These are phyloP conservation scores for Anisodus tanguticus DNA, from an alignment of 257 asterid species.

Conservation along the genomic window DNA sequence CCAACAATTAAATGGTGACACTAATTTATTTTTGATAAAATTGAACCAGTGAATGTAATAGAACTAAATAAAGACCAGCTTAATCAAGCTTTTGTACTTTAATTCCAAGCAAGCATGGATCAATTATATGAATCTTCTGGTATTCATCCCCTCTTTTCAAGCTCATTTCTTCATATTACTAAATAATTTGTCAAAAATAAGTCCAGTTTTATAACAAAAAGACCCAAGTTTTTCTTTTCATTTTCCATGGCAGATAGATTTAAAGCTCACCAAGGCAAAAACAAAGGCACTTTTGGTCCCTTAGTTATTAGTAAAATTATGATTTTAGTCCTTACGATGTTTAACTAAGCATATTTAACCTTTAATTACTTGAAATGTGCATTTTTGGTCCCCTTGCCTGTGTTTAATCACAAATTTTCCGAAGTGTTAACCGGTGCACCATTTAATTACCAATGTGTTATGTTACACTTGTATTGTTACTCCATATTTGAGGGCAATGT, in stretches of 20 bases:
- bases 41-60: background rate
- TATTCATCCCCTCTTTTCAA: background rate
- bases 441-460: too few species aligned
- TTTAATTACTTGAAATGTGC: too few species aligned
- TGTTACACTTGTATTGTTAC: too few species aligned
- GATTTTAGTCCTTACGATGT: too few species aligned
- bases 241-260: background rate
- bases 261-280: background rate
- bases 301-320: too few species aligned
- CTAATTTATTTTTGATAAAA: background rate
- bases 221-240: too few species aligned
- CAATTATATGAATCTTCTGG: background rate
- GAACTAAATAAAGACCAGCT: background rate
- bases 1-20: background rate
- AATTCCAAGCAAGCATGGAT: background rate
- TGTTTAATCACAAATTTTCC: too few species aligned
- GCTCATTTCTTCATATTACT: background rate
- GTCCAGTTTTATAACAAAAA: background rate
- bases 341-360: too few species aligned
- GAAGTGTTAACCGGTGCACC: too few species aligned
- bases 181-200: constrained; percentile 4
- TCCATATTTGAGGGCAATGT: too few species aligned
- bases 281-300: too few species aligned
- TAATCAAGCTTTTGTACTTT: background rate
- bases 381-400: too few species aligned